Evolutionary conservation across 805 yeast species (phyloP).

Genomic region (Wickerhamomyces xylosicus): DNA sequence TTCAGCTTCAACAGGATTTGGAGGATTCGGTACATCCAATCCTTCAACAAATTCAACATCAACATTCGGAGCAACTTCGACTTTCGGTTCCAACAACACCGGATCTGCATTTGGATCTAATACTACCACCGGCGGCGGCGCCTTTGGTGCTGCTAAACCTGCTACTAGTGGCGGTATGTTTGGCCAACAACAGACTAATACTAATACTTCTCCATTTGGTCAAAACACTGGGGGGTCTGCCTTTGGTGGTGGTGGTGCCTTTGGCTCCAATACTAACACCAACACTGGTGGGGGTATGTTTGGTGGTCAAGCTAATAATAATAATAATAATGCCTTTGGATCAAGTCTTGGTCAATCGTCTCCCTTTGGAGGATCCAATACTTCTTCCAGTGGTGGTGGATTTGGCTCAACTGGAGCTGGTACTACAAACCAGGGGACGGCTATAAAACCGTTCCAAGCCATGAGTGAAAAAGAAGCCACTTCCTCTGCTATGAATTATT

Average conservation of each 20-base stretch:
- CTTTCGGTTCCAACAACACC: conserved; percentile 16
- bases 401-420: conserved; percentile 16
- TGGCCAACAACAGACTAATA: conserved; percentile 5
- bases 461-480: conserved; percentile 63
- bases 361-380: conserved; percentile 27
- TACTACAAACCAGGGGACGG: conserved; percentile 53
- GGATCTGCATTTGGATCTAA: conserved; percentile 17
- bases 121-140: conserved; percentile 17
- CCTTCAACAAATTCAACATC: conserved; percentile 10
- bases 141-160: conserved; percentile 15
- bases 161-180: conserved; percentile 12
- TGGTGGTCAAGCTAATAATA: conserved; percentile 23
- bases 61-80: background rate
- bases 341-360: conserved; percentile 20
- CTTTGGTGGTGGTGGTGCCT: conserved; percentile 19
- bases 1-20: conserved; percentile 11
- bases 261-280: conserved; percentile 17
- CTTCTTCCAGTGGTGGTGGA: conserved; percentile 9
- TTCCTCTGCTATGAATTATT: conserved; percentile 40
- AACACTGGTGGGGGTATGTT: conserved; percentile 26
- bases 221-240: conserved; percentile 14
- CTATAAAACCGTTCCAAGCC: conserved; percentile 58
- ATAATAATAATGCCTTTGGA: conserved; percentile 17
- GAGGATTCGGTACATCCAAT: conserved; percentile 14
- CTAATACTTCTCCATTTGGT: conserved; percentile 18